Conservation (phyloP, 164 flowering plant species). For the Annona squamosa region DNA sequence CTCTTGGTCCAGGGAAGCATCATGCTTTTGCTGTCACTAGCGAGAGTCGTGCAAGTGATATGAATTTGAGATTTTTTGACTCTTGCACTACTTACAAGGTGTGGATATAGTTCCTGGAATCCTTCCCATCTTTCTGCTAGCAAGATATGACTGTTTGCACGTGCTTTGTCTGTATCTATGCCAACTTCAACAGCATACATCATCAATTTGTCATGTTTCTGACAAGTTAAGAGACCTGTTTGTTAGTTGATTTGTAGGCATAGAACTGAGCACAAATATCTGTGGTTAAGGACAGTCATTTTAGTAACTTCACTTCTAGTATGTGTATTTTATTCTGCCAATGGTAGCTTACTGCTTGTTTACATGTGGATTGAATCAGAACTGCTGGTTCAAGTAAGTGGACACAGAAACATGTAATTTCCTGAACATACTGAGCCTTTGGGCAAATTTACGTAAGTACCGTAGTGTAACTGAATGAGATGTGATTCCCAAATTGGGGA, state of each 20-base stretch:
- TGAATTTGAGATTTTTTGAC: slow-evolving; percentile 68
- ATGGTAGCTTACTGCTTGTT: neutral
- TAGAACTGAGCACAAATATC: neutral
- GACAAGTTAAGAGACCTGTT: neutral
- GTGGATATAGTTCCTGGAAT: slow-evolving; percentile 3
- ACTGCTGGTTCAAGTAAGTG: neutral
- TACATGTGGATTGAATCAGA: neutral
- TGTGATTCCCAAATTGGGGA: neutral
- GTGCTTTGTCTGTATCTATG: neutral
- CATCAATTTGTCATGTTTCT: neutral
- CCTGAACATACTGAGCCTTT: neutral
- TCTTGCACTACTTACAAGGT: slow-evolving; percentile 87
- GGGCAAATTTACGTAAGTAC: neutral
- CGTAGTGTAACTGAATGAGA: neutral
- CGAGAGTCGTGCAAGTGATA: slow-evolving; percentile 97
- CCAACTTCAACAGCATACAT: neutral
- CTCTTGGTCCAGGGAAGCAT: slow-evolving; percentile 64
- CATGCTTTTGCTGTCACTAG: slow-evolving; percentile 83
- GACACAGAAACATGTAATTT: neutral
- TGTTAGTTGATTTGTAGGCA: neutral
- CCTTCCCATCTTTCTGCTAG: neutral
- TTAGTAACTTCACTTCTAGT: no score
- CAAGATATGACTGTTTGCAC: neutral
- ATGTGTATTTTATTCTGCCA: neutral
- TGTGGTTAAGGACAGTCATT: neutral